These are phyloP conservation scores for Salix udensis DNA, from an alignment of 345 rosid species.

Conservation along the genomic window DNA sequence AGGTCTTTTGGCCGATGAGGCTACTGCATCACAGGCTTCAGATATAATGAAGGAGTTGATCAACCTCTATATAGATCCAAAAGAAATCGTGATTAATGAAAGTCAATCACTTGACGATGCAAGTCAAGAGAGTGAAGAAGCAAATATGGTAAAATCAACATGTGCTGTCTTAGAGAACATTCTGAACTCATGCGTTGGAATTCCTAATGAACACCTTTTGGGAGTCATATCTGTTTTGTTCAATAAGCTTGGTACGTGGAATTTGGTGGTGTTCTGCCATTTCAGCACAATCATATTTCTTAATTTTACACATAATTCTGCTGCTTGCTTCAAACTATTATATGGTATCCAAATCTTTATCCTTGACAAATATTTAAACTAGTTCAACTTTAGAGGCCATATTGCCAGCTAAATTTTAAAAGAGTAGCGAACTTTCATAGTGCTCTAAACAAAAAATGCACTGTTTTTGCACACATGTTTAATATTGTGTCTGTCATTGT, in stretches of 20 bases:
- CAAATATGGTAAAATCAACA: slow-evolving; percentile 37
- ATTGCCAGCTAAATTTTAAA: no score
- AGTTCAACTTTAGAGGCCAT: no score
- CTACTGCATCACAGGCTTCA: slow-evolving; percentile 57
- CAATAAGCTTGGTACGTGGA: slow-evolving; percentile 63
- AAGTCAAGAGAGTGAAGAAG: slow-evolving; percentile 38
- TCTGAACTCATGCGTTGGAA: slow-evolving; percentile 39
- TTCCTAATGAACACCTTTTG: slow-evolving; percentile 59
- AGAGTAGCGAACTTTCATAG: no score
- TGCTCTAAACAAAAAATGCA: no score
- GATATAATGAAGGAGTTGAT: slow-evolving; percentile 59
- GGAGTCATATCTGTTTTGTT: slow-evolving; percentile 50
- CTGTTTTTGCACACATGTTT: no score
- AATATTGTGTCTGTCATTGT: not conserved
- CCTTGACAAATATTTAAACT: no score
- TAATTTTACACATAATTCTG: no score
- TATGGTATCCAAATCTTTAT: no score
- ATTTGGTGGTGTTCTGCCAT: slow-evolving; percentile 10
- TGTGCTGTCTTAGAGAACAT: slow-evolving; percentile 55
- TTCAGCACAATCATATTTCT: not conserved
- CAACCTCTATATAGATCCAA: slow-evolving; percentile 35
- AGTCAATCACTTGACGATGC: slow-evolving; percentile 33
- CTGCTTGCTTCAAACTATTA: not conserved
- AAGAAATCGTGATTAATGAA: slow-evolving; percentile 25
- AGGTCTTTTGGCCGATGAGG: slow-evolving; percentile 66